Conservation (phyloP, 1,139 yeast genomes). For the Debaryomyces coudertii region DNA sequence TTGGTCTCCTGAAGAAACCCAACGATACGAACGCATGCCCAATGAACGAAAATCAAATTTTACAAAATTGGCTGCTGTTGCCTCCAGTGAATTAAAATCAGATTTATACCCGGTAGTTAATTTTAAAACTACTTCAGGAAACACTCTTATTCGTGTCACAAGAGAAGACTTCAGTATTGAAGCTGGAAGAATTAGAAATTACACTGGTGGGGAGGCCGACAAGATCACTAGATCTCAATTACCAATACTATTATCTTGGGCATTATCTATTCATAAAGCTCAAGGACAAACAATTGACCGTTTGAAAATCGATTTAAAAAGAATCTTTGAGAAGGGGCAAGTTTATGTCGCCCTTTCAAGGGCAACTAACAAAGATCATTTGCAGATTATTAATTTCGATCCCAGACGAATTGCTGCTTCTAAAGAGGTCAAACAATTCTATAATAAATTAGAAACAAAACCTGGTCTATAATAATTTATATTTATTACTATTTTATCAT, state of each 20-base stretch:
- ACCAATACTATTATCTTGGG: conserved; percentile 84
- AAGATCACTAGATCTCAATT: conserved; percentile 56
- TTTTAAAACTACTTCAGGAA: conserved; percentile 45
- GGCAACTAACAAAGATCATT: conserved; percentile 72
- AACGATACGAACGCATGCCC: conserved; percentile 29
- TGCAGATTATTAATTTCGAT: conserved; percentile 75
- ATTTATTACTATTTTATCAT: not conserved
- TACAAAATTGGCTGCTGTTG: conserved; percentile 33
- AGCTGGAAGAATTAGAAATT: conserved; percentile 17
- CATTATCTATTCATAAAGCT: conserved; percentile 85
- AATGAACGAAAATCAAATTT: conserved; percentile 29
- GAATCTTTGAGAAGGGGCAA: conserved; percentile 82
- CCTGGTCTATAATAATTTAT: not conserved
- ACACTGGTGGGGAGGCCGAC: conserved; percentile 16
- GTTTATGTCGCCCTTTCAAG: conserved; percentile 90
- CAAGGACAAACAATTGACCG: conserved; percentile 88
- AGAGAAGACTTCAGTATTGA: conserved; percentile 73
- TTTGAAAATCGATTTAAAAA: conserved; percentile 71
- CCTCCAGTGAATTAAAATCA: conserved; percentile 29
- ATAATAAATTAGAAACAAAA: conserved; percentile 40
- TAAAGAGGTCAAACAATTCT: conserved; percentile 67
- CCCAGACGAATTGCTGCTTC: conserved; percentile 66
- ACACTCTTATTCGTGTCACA: conserved; percentile 51
- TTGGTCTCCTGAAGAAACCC: conserved; percentile 51
- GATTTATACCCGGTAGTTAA: conserved; percentile 58